Base-by-base conservation (phyloP, 805 yeast genomes). In the Teunomyces atbi region DNA sequence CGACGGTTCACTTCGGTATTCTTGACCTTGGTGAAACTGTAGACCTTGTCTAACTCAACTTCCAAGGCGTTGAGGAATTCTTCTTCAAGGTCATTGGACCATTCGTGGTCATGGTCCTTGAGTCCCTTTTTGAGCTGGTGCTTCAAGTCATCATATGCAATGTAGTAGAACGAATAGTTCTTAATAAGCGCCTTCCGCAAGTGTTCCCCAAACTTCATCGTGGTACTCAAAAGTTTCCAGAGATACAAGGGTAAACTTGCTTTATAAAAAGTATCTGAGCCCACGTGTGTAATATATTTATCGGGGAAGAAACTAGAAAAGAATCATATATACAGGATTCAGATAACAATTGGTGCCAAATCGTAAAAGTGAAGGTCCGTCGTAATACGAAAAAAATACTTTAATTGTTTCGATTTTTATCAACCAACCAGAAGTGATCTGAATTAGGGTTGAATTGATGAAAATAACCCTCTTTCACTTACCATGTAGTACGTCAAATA, bases 171-270 rank as follows among this genome's bases (percentile, higher is more conserved):
- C 55, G 85, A 81, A 69, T 91, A 91, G 66, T 89, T 94, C 66
- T 88, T 86, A 66, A 91, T 91, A 52, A 92, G 82, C 45, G 96
- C 87, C 55, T 87, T 84, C 64, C 89, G 83, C 57, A 92, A 78
- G 60, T 89, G 96, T 66, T 91, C 96, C 27, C 99, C 99, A 60
- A 94, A 94, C 78, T 91, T 92, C 97, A 94, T 94, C 30, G 28
- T 21, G 39, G n/a, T 33, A 10, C 37, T 10, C 13, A 26, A 18
- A n/a, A 36, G 28, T 20, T n/a, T 7, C n/a, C 5, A 21, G 8
- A 10, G 13, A 36, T 20, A 12, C 8, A 15, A 19, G 8, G 39
- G 39, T 20, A 19, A 19, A 10, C 18, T 36, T 20, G 27, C 15
- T 36, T 36, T 36, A 36, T 36, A 36, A 36, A 21, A 21, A 13